Base-by-base conservation (phyloP, 2,329 filamentous ascomycete genomes). In the Colletotrichum limetticola region DNA sequence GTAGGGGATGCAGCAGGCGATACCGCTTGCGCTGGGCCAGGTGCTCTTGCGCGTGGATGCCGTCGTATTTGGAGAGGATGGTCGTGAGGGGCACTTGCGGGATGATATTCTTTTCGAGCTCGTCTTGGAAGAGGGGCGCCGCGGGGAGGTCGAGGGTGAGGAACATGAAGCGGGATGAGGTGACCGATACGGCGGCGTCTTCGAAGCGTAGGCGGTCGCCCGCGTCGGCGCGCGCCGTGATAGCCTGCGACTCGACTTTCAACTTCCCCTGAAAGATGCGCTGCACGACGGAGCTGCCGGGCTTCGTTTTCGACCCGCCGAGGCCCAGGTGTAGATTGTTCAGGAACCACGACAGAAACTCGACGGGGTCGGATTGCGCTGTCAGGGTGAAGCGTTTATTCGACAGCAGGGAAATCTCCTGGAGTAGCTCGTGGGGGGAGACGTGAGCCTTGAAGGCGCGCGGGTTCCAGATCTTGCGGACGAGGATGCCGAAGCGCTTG, bases 381-480 rank as follows among this genome's bases (percentile, higher is more conserved):
- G 95, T 97, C 61, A 98, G 88, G 5, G 93, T 97, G 85, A 98
- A 99, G 75, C 94, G 94, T 84, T 98, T 98, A 77, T 93, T 95
- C 37, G 95, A 98, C 61, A 92, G 92, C 55, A 98, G 86, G 1
- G 95, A 94, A 75, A 99, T 94, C 81, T 98, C 96, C 83, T 99
- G 97, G 1, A 99, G 91, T 35, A 99, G 89, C 83, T 99, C 97
- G 86, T 99, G 97, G 0, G 97, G 97, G 11, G 96, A 98, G 65
- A 99, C 97, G 82, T 99, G 97, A 5, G 93, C 92, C 83, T 97
- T 97, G 88, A 99, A 99, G 11, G 97, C 96, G 77, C 94, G 93
- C 2, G 95, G 93, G 81, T 99, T 99, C 97, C 97, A 99, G 76
- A 99, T 94, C 85, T 99, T 99, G 81, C 97, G 93, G 73, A 98